Percentiles rank a stretch among this genome's conserved stretches.
These are phyloP conservation scores for Wickerhamomyces sydowiorum DNA, from an alignment of 805 yeast species.

Conservation along the genomic window DNA sequence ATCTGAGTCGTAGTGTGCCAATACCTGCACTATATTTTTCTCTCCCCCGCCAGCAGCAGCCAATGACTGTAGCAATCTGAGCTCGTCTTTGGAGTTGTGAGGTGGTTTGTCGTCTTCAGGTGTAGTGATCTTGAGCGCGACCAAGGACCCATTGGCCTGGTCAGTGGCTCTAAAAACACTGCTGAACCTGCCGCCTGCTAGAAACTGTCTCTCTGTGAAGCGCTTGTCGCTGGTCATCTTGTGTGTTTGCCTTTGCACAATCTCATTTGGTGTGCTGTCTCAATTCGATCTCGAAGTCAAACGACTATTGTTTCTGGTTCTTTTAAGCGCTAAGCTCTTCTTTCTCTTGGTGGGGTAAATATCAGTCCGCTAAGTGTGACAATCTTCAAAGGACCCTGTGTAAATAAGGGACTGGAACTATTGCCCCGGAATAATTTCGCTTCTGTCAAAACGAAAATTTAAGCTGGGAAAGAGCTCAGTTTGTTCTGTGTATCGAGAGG, in stretches of 20 bases:
- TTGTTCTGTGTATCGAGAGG: too few species aligned
- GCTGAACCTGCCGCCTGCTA: constrained; percentile 41
- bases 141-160: constrained; percentile 7
- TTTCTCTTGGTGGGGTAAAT: too few species aligned
- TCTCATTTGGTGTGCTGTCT: background rate
- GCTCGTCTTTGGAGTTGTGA: constrained; percentile 43
- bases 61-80: constrained; percentile 28
- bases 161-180: constrained; percentile 29
- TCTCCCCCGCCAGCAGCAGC: constrained; percentile 9
- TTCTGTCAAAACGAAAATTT: too few species aligned
- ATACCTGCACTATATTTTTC: constrained; percentile 13
- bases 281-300: background rate
- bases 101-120: constrained; percentile 50
- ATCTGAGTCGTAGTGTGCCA: constrained; percentile 20
- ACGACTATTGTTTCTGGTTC: too few species aligned
- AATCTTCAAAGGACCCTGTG: too few species aligned
- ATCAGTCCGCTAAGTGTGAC: too few species aligned
- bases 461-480: too few species aligned
- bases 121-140: constrained; percentile 43
- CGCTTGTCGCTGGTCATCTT: background rate
- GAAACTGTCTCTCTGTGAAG: constrained; percentile 12
- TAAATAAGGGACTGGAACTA: too few species aligned
- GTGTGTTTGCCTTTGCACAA: background rate
- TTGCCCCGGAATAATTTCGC: too few species aligned
- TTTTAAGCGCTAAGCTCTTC: too few species aligned